A percentile compares a stretch with the other conserved stretches of the same genome.
phyloP scores from a whole-genome alignment of 768 basidiomycete genomes.

The Mycena kentingensis region DNA sequence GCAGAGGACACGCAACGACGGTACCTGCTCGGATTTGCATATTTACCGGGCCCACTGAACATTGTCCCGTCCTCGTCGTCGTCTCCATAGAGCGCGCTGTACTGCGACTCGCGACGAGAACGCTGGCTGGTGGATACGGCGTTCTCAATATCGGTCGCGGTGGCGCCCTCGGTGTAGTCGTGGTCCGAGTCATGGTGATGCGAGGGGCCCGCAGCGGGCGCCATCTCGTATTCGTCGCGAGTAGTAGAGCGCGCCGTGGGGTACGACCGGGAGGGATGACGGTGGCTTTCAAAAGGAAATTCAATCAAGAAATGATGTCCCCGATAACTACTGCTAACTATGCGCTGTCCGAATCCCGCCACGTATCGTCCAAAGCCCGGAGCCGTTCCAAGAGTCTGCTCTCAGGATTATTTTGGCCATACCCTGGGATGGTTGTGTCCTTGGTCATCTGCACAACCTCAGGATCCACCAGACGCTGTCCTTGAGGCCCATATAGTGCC shows the following conservation, averaged over 20 bases:
- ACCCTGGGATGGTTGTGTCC: conserved; percentile 43
- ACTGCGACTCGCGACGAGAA: conserved; percentile 69
- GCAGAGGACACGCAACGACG: neutral
- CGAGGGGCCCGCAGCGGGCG: conserved; percentile 40
- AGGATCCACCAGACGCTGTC: conserved; percentile 49
- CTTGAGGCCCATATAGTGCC: conserved; percentile 57
- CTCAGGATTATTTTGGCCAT: conserved; percentile 48
- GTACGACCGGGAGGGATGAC: too few species aligned
- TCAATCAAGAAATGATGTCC: too few species aligned
- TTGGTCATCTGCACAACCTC: conserved; percentile 53
- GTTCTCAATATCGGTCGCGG: conserved; percentile 67
- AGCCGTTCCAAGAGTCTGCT: conserved; percentile 52
- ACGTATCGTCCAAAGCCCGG: conserved; percentile 48
- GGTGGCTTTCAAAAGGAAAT: too few species aligned
- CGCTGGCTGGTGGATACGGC: conserved; percentile 55
- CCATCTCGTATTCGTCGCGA: conserved; percentile 40
- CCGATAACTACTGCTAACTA: too few species aligned
- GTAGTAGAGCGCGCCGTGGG: too few species aligned
- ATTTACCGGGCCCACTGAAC: conserved; percentile 75
- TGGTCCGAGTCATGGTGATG: conserved; percentile 29
- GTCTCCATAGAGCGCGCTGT: conserved; percentile 56
- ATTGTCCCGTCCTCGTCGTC: conserved; percentile 64
- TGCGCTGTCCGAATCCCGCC: conserved; percentile 24
- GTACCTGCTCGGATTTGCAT: conserved; percentile 64
- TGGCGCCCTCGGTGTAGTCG: conserved; percentile 90